A percentile compares a stretch with the other conserved stretches of the same genome.
Evolutionary conservation across 2,329 filamentous ascomycete genomes (phyloP).

Genomic region (Fusarium acutatum): DNA sequence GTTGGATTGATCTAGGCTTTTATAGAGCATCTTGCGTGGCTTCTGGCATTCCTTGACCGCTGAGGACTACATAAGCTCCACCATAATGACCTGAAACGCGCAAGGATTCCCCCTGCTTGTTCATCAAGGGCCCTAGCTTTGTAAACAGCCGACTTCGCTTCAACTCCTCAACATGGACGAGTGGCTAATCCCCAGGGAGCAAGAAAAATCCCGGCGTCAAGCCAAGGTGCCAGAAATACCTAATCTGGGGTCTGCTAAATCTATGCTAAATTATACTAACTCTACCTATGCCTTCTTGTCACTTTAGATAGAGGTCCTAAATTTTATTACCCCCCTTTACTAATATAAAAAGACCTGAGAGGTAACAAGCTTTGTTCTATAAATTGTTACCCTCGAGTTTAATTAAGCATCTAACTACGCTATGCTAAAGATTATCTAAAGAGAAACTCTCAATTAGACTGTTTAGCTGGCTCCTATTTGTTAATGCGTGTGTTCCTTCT

Average conservation of each 20-base stretch:
- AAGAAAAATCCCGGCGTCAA: neutral
- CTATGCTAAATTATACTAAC: neutral
- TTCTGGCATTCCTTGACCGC: slow-evolving; percentile 7
- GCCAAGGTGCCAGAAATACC: neutral
- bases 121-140: neutral
- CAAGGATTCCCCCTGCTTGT: slow-evolving; percentile 12
- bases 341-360: neutral
- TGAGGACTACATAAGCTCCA: neutral
- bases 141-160: neutral
- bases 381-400: neutral
- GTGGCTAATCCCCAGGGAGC: neutral
- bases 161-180: neutral
- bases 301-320: neutral
- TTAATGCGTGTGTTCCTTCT: neutral
- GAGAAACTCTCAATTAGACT: neutral
- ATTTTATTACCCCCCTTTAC: neutral
- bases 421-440: neutral
- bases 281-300: neutral
- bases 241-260: neutral
- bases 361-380: neutral
- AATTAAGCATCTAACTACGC: neutral
- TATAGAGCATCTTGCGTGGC: slow-evolving; percentile 6
- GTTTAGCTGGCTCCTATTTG: neutral
- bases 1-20: neutral
- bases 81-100: slow-evolving; percentile 23